Evolutionary conservation across 2,329 filamentous ascomycete species (phyloP), one percentile per base, ranked within the genome.

Genomic region (Amauroascus verrucosus): DNA sequence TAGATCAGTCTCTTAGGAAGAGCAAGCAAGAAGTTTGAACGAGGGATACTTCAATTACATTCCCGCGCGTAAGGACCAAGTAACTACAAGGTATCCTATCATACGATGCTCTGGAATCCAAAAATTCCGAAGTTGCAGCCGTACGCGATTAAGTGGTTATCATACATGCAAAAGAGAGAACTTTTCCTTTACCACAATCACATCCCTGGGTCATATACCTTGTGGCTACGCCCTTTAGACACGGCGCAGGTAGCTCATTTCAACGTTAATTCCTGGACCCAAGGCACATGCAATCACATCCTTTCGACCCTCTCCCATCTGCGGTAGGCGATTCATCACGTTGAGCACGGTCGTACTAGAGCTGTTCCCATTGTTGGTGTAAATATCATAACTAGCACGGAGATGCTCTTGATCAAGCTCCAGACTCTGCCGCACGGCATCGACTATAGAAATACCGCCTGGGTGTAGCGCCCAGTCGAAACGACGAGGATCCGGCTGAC

Each of bases 391-490:
- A 20, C 48, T 51, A 22, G 48, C 48, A 20, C 48, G 48, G 11
- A 51, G 37, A n/a, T 51, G 48, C 11, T 43, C 48, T 4, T 41
- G 16, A 16, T 41, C 40, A 22, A 51, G 37, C 18, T 43, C 16
- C n/a, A 51, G 28, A 26, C 37, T 44, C 8, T 44, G 48, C 5
- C 40, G 37, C n/a, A 44, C 48, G 20, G 37, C 48, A 18, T 43
- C 40, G 38, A 51, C 28, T 6, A 51, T 43, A 11, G 48, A 30
- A 6, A 44, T 44, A 8, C 48, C 48, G 14, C 48, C 48, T 13
- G 48, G 48, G n/a, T 51, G 48, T 20, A 51, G 14, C 3, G 48
- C 48, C 48, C 48, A 51, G 20, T 51, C 48, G 14, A 51, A 51
- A n/a, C 32, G 37, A 11, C 37, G 35, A 44, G 46, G 46, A 48